Percentiles rank a stretch among this genome's conserved stretches.
These are phyloP conservation scores for Schizosaccharomyces japonicus DNA, from an alignment of 805 yeast genomes.

Conservation along the genomic window DNA sequence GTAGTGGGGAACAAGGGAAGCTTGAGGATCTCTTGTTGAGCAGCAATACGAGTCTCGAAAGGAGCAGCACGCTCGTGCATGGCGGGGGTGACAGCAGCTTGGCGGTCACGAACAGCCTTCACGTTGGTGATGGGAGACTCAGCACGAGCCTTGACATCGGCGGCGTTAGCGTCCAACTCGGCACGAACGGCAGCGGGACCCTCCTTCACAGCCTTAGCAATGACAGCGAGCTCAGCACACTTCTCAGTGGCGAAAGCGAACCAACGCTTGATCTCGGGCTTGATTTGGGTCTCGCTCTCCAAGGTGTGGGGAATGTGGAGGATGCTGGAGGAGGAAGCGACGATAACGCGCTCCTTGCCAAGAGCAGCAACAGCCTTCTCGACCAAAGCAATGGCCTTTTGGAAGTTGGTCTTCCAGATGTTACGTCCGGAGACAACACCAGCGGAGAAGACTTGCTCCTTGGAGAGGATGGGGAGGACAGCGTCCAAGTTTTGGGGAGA, in stretches of 20 bases:
- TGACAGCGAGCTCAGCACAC: conserved; percentile 67
- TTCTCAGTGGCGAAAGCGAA: conserved; percentile 97
- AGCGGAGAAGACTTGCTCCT: conserved; percentile 63
- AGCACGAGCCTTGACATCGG: conserved; percentile 62
- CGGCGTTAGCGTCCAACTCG: conserved; percentile 64
- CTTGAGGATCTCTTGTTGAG: conserved; percentile 69
- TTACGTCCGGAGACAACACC: conserved; percentile 98
- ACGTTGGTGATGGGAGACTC: conserved; percentile 78
- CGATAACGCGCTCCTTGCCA: conserved; percentile 68
- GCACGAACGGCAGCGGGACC: conserved; percentile 42
- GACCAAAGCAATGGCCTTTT: conserved; percentile 64
- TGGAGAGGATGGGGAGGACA: conserved; percentile 40
- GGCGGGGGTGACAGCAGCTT: conserved; percentile 43
- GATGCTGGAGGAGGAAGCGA: conserved; percentile 87
- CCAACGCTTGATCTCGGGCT: conserved; percentile 79
- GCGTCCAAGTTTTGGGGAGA: conserved; percentile 86
- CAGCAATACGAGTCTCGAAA: conserved; percentile 67
- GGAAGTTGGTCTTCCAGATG: conserved; percentile 93
- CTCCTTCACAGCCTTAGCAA: conserved; percentile 72
- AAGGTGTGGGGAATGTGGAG: conserved; percentile 97
- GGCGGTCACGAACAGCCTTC: conserved; percentile 69
- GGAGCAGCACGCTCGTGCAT: conserved; percentile 61
- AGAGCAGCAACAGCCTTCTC: conserved; percentile 62
- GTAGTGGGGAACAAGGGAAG: conserved; percentile 98
- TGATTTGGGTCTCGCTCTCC: conserved; percentile 71